Conservation (phyloP, 2,329 filamentous ascomycete genomes). For the Davidsoniella australis region DNA sequence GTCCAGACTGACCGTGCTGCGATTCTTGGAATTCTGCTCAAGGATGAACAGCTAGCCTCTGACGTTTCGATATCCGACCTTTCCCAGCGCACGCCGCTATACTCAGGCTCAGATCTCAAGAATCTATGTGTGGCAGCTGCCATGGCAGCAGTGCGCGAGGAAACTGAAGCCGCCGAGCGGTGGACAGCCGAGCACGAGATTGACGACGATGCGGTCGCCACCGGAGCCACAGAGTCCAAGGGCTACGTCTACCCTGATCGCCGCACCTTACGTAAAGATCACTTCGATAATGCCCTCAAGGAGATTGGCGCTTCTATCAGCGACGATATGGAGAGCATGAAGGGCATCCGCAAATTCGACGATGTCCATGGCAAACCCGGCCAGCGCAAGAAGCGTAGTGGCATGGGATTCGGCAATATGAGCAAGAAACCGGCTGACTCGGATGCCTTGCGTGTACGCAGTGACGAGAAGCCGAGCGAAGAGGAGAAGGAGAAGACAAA, state of each 20-base stretch:
- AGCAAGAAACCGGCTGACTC: conserved; percentile 23
- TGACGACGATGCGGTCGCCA: conserved; percentile 17
- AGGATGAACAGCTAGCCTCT: conserved; percentile 44
- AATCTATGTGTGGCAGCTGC: conserved; percentile 68
- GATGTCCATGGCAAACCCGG: conserved; percentile 57
- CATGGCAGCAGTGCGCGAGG: conserved; percentile 62
- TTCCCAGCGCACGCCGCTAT: conserved; percentile 53
- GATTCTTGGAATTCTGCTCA: conserved; percentile 56
- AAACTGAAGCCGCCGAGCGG: conserved; percentile 29
- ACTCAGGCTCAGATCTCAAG: conserved; percentile 72
- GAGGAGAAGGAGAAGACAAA: neutral
- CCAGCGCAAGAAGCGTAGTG: conserved; percentile 39
- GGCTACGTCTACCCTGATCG: conserved; percentile 13
- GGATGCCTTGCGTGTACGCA: conserved; percentile 29
- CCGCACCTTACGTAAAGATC: conserved; percentile 37
- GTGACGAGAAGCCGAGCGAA: neutral
- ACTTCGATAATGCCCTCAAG: conserved; percentile 72
- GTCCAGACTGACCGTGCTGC: conserved; percentile 46
- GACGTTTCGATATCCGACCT: conserved; percentile 45
- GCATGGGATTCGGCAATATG: conserved; percentile 42
- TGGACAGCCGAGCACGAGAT: conserved; percentile 19
- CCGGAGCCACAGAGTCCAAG: conserved; percentile 11
- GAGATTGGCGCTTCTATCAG: conserved; percentile 87
- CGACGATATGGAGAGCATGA: conserved; percentile 79
- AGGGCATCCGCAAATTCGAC: conserved; percentile 85